Base-by-base conservation (phyloP, 768 basidiomycete genomes). In the Mycena leptocephala region DNA sequence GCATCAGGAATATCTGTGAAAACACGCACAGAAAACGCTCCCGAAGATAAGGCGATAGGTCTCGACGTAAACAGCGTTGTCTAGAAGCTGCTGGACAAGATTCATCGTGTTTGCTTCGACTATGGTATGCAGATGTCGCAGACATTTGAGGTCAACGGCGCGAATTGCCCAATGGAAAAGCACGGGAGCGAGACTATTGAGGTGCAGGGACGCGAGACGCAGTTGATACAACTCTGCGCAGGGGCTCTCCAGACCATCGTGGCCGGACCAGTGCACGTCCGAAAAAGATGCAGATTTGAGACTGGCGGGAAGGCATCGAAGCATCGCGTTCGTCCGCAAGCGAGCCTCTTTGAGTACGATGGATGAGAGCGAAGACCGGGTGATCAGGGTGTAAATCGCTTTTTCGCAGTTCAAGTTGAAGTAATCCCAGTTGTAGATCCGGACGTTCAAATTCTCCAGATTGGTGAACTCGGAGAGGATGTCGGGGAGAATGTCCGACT, bases 251-350 rank as follows among this genome's bases (percentile, higher is more conserved):
- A 16, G n/a, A 65, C 32, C 67, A 41, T 56, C 33, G 32, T 9
- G 2, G 28, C 16, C 26, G 32, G 32, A 35, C 32, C 24, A 37
- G 35, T 14, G 10, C 56, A 70, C 41, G 1, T 33, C 8, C 41
- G 26, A 61, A 9, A 70, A 46, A 59, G 58, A 48, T 35, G 26
- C 69, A 33, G 58, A 61, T 70, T 70, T 30, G 33, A 70, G 69
- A 70, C 48, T 70, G 69, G 59, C 37, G 30, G 69, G 69, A 46
- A 70, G 33, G 56, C 69, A 70, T 70, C 32, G 58, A 70, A 70
- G 43, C 16, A 70, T 59, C 30, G 51, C 35, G 32, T 35, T n/a
- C 24, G 51, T 18, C n/a, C 18, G 35, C 30, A 68, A 56, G n/a
- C 67, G 69, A 62, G 58, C 41, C 59, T 62, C 69, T 51, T 62